Evolutionary conservation across 2,329 filamentous ascomycete genomes (phyloP), one percentile per base, ranked within the genome.

Genomic region (Atkinsonella texensis): DNA sequence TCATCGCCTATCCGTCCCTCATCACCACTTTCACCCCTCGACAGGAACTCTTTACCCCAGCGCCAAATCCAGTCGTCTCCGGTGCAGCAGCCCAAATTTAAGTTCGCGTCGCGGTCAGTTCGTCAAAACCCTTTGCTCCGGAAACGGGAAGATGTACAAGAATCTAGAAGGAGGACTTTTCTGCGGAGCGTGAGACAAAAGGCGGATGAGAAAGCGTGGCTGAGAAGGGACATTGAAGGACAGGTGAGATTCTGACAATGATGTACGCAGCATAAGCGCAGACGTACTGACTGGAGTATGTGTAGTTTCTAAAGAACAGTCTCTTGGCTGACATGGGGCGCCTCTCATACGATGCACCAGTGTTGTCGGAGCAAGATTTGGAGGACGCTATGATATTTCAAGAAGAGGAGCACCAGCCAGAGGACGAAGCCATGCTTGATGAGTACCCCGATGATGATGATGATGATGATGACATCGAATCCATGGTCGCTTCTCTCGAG

Each of bases 161-260:
- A 87, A 62, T 72, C 76, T 50, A 71, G 87, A 52, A 73, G 86
- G 46, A 77, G 78, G 33, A 70, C 85, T 52, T 91, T 91, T 59
- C 68, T 91, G 53, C 79, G 81, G 61, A 85, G 75, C 49, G 81
- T 85, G 17, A 73, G 79, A 53, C 75, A 80, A 59, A 74, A 77
- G 41, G 70, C 74, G 2, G 79, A 84, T 42, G 79, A 85, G 31
- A 75, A 70, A 59, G 68, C 70, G 20, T 84, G 81, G 74, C 72
- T 77, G 58, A 70, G 75, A 49, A 70, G 82, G 56, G 80, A 81
- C 28, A 80, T 82, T 2, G 81, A 85, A 58, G 80, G 83, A 58
- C 66, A 71, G 57, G 69, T 70, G 23, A 49, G 52, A 18, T 12
- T 10, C 15, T 1, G 31, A 12, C 8, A 28, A 31, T 40, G 15